phyloP scores from a whole-genome alignment of 192 early-diverging fungal genomes.

The Radiomyces spectabilis region DNA sequence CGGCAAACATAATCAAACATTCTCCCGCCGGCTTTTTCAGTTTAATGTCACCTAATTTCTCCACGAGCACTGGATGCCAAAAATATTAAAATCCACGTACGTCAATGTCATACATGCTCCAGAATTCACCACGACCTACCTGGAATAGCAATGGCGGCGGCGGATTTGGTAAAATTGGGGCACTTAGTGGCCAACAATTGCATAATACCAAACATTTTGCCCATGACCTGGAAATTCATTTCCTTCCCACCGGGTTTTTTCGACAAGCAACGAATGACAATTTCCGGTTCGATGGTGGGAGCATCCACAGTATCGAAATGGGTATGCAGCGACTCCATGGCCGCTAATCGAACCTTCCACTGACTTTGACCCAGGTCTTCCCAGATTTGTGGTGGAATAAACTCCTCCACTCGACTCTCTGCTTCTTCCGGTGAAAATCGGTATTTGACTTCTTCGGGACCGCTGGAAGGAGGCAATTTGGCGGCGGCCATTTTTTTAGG shows the following conservation, averaged over 20 bases:
- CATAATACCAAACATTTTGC: constrained; percentile 67
- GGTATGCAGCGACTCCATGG: constrained; percentile 68
- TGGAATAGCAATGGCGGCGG: constrained; percentile 65
- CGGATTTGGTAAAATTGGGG: constrained; percentile 59
- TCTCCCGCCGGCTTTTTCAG: constrained; percentile 78
- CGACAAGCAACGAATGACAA: constrained; percentile 69
- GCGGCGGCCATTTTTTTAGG: constrained; percentile 28
- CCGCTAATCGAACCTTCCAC: constrained; percentile 88
- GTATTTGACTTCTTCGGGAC: constrained; percentile 57
- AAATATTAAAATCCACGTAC: background rate
- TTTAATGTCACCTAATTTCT: constrained; percentile 95
- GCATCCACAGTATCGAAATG: constrained; percentile 49
- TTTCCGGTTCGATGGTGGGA: constrained; percentile 62
- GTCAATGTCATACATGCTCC: too few species aligned
- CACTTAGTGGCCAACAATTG: constrained; percentile 57
- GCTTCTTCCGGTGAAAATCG: constrained; percentile 69
- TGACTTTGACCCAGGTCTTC: constrained; percentile 55
- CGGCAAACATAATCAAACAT: constrained; percentile 71
- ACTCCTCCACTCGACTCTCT: constrained; percentile 55
- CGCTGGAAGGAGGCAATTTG: constrained; percentile 30
- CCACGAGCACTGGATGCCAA: constrained; percentile 52
- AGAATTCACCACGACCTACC: too few species aligned
- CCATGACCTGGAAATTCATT: constrained; percentile 90
- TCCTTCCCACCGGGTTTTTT: constrained; percentile 96
- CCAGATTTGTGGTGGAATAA: constrained; percentile 52